Percentiles rank a stretch among this genome's conserved stretches.
Conservation (phyloP, 2,329 filamentous ascomycete genomes). For the Chaetomiaceae sp. region DNA sequence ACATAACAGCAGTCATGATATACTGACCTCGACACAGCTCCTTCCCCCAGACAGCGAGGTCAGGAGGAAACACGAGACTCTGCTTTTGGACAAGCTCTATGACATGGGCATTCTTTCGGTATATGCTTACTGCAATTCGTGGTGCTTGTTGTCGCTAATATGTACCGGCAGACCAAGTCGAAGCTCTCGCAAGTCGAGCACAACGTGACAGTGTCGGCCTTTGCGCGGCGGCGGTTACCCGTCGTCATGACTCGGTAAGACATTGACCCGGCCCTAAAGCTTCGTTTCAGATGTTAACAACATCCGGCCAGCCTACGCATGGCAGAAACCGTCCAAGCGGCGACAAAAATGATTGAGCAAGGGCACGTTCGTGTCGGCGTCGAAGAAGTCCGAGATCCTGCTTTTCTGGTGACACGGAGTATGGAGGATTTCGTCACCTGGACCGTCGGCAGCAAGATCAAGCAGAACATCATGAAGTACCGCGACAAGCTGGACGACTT, state of each 20-base stretch:
- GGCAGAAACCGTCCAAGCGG: slow-evolving; percentile 84
- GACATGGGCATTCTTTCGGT: slow-evolving; percentile 79
- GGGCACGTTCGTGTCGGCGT: slow-evolving; percentile 90
- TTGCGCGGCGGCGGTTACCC: slow-evolving; percentile 76
- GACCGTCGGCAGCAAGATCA: slow-evolving; percentile 95
- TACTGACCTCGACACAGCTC: slow-evolving; percentile 35
- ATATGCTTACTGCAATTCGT: background rate
- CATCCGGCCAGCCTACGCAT: slow-evolving; percentile 72
- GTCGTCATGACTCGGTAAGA: slow-evolving; percentile 62
- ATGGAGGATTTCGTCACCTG: slow-evolving; percentile 97
- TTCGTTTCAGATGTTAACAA: slow-evolving; percentile 47
- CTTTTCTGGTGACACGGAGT: slow-evolving; percentile 79
- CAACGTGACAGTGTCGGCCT: slow-evolving; percentile 81
- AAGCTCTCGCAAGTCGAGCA: slow-evolving; percentile 83
- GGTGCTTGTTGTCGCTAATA: background rate
- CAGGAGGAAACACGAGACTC: slow-evolving; percentile 77
- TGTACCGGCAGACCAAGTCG: slow-evolving; percentile 48
- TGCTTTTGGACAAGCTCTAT: slow-evolving; percentile 86
- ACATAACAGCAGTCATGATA: background rate
- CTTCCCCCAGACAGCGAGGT: slow-evolving; percentile 75
- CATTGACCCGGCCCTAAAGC: background rate
- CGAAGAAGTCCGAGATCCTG: slow-evolving; percentile 83
- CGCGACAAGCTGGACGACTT: slow-evolving; percentile 94
- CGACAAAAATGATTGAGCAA: slow-evolving; percentile 85
- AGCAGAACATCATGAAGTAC: slow-evolving; percentile 92